Evolutionary conservation across 441 rosid genomes (phyloP), one percentile per base, ranked within the genome.

Genomic region (Eruca vesicaria): DNA sequence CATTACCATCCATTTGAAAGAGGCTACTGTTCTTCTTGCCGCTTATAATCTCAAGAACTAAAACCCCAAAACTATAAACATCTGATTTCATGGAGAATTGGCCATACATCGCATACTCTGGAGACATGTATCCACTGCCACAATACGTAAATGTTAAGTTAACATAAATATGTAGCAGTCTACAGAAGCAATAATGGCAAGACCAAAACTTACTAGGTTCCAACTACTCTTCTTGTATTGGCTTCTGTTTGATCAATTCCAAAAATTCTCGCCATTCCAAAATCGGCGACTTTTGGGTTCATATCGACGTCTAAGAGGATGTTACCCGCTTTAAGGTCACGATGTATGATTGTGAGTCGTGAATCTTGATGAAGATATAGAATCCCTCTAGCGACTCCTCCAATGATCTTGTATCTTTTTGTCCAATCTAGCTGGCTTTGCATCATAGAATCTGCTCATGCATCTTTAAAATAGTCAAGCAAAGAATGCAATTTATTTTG

Each of bases 201-300:
- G 18, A 23, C 36, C 2, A 64, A 41, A 64, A 41, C 68, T 64
- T 64, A 64, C 68, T 64, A 64, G 20, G 68, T 64, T 41, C 68
- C 68, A 7, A 64, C 68, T 41, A 64, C 20, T 64, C 20, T 64
- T 7, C 28, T 64, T 0, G 68, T 64, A 41, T 64, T 14, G 14
- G 68, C 68, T 64, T 64, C 5, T 0, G 68, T 64, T 23, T 64
- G 66, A 48, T 62, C 66, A 4, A 62, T 62, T 19, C 23, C 29
- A 12, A 62, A 62, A 35, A 62, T 62, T 62, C 66, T 35, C 0
- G 66, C 66, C 66, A 62, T 62, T 62, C 66, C 66, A 35, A 62
- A 62, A 62, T 62, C 66, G 11, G 66, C 66, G 19, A 62, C 66
- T 19, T 62, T 62, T 0, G 29, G 66, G 48, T 62, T 64, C 68